A percentile compares a stretch with the other conserved stretches of the same genome.
Evolutionary conservation across 345 rosid species (phyloP).

Genomic region (Syzygium oleosum): DNA sequence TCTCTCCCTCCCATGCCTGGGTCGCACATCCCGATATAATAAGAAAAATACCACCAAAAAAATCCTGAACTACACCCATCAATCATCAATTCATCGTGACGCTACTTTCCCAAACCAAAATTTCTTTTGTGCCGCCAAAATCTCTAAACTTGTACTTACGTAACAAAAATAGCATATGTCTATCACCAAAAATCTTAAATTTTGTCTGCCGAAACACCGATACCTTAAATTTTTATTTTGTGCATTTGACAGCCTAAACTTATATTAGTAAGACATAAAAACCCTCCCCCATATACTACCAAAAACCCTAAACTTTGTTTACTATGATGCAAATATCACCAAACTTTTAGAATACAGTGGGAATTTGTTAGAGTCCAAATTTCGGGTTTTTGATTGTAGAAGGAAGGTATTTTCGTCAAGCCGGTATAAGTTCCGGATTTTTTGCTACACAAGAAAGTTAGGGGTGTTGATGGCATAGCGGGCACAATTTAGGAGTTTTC

Average conservation of each 20-base stretch:
- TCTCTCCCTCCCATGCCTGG: not conserved
- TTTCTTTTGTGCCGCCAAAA: too few species aligned
- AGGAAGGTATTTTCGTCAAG: rapidly evolving
- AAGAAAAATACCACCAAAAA: not conserved
- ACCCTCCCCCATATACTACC: not conserved
- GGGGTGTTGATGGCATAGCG: not conserved
- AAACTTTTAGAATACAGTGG: not conserved
- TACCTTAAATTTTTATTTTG: not conserved
- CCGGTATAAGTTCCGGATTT: not conserved
- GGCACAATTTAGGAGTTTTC: not conserved
- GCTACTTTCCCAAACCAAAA: too few species aligned
- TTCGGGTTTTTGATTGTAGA: not conserved
- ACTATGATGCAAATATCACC: too few species aligned
- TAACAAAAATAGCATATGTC: not conserved
- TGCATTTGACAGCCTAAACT: not conserved
- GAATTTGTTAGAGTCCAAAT: too few species aligned
- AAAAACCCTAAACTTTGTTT: too few species aligned
- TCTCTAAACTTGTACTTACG: too few species aligned
- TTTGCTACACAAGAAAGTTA: not conserved
- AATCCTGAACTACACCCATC: not conserved
- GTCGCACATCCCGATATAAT: not conserved
- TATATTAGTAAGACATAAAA: too few species aligned
- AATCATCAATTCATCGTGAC: not conserved
- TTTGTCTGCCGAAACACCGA: rapidly evolving
- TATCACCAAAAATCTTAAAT: not conserved